Conservation (phyloP, 441 rosid genomes). For the Macaranga tanarius region DNA sequence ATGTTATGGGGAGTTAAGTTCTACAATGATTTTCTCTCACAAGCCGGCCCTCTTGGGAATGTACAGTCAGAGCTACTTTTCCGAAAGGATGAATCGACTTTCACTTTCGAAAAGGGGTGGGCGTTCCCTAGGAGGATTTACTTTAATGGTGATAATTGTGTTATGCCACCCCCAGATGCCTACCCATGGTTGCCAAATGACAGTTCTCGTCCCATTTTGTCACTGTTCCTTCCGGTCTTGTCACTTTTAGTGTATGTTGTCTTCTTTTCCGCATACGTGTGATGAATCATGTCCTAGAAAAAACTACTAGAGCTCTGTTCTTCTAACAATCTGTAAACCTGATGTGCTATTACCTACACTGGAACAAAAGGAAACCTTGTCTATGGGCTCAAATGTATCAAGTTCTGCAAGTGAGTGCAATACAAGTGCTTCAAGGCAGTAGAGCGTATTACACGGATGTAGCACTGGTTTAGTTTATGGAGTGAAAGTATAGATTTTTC, state of each 20-base stretch:
- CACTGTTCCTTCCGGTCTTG: conserved; percentile 27
- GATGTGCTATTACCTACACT: conserved; percentile 7
- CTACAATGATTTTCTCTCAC: conserved; percentile 75
- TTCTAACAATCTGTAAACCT: conserved; percentile 17
- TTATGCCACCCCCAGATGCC: conserved; percentile 93
- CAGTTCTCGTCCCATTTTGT: conserved; percentile 35
- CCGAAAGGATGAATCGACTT: conserved; percentile 71
- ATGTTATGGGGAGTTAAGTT: conserved; percentile 88
- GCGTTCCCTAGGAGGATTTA: conserved; percentile 92
- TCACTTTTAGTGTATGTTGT: conserved; percentile 35
- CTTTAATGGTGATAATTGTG: conserved; percentile 91
- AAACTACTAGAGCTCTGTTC: conserved; percentile 22
- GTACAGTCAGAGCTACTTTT: conserved; percentile 89
- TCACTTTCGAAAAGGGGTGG: conserved; percentile 97
- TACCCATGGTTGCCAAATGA: conserved; percentile 89
- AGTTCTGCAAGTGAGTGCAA: conserved; percentile 17
- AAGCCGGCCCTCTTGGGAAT: conserved; percentile 84
- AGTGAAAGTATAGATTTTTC: conserved; percentile 20
- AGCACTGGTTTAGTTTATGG: conserved; percentile 13
- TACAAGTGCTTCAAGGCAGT: conserved; percentile 21
- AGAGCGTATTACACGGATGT: conserved; percentile 17
- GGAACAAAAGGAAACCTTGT: conserved; percentile 19
- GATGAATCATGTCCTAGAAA: conserved; percentile 27
- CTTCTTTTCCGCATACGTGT: conserved; percentile 33
- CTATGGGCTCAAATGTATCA: conserved; percentile 8